Evolutionary conservation across 768 basidiomycete species (phyloP).

Genomic region (Coprinopsis strossmayeri): DNA sequence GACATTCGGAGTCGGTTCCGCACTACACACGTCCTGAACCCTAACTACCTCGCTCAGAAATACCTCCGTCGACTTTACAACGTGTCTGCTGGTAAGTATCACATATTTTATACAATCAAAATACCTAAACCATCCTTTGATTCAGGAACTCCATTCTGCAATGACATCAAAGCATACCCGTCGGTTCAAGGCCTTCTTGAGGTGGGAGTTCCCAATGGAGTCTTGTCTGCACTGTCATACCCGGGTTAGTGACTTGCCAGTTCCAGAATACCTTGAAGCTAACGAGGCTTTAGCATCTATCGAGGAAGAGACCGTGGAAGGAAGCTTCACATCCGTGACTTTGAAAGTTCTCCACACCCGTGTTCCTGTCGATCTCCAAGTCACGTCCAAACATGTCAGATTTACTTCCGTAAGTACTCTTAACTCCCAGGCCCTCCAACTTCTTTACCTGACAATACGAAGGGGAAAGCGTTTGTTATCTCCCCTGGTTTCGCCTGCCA

Average conservation of each 20-base stretch:
- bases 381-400: slow-evolving; percentile 66
- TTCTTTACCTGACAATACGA: neutral
- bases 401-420: slow-evolving; percentile 12
- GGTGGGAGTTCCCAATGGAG: slow-evolving; percentile 31
- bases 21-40: slow-evolving; percentile 63
- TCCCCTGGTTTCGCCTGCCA: slow-evolving; percentile 64
- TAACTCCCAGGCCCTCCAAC: no score
- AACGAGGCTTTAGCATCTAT: slow-evolving; percentile 38
- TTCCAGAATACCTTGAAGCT: neutral
- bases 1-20: slow-evolving; percentile 62
- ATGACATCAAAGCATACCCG: slow-evolving; percentile 51
- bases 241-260: slow-evolving; percentile 45
- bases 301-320: slow-evolving; percentile 50
- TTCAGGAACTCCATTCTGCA: slow-evolving; percentile 47
- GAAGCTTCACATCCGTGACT: slow-evolving; percentile 50
- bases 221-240: slow-evolving; percentile 30
- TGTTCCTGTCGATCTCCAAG: slow-evolving; percentile 62
- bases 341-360: slow-evolving; percentile 66
- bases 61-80: slow-evolving; percentile 77
- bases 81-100: slow-evolving; percentile 44
- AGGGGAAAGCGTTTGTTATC: slow-evolving; percentile 69
- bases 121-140: neutral
- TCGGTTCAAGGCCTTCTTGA: slow-evolving; percentile 56
- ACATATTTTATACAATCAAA: neutral
- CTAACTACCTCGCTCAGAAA: slow-evolving; percentile 62